phyloP scores from a whole-genome alignment of 306 rosid species.

The Prunus padus region DNA sequence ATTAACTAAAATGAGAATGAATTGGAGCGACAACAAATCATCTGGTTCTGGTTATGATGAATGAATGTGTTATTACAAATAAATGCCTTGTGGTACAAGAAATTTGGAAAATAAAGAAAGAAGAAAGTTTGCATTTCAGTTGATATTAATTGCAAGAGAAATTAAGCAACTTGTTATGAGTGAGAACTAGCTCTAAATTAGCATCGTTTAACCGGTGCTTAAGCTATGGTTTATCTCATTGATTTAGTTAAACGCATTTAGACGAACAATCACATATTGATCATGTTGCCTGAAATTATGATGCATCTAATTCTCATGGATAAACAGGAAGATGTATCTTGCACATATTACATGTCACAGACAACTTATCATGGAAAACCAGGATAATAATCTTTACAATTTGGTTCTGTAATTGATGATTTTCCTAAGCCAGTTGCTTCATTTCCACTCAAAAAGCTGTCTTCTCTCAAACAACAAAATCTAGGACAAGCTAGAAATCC shows the following conservation, averaged over 20 bases:
- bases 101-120: no score
- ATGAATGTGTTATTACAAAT: slow-evolving; percentile 2
- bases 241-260: background rate
- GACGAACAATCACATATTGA: background rate
- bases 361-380: background rate
- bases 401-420: background rate
- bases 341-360: background rate
- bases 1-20: background rate
- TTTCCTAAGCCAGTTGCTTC: background rate
- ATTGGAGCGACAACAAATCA: slow-evolving; percentile 23
- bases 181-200: no score
- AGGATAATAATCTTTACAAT: background rate
- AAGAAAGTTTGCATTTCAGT: no score
- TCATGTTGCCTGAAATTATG: background rate
- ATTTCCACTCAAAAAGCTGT: slow-evolving; percentile 2
- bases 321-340: background rate
- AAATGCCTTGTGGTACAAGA: background rate
- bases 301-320: background rate
- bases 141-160: no score
- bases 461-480: background rate
- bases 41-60: background rate
- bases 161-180: no score
- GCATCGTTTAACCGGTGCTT: no score
- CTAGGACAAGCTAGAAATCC: slow-evolving; percentile 3
- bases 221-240: background rate